phyloP scores from a whole-genome alignment of 2,329 filamentous ascomycete genomes.

The Anthostomella pinea region DNA sequence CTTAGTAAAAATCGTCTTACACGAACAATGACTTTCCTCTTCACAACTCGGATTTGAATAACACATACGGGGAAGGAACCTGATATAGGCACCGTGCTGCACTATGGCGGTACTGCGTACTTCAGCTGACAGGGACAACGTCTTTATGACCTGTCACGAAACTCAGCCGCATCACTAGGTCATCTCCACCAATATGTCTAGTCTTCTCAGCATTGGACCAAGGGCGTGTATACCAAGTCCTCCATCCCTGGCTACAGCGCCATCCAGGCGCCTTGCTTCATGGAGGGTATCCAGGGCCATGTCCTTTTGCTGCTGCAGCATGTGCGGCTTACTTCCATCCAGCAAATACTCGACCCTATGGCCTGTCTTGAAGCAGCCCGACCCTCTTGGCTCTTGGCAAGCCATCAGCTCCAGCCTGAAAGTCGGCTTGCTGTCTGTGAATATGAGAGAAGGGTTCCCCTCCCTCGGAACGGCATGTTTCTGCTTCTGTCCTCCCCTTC shows the following conservation, averaged over 20 bases:
- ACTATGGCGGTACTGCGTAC: background rate
- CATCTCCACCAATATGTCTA: constrained; percentile 5
- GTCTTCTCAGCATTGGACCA: too few species aligned
- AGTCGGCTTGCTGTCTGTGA: constrained; percentile 1
- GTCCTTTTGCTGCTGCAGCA: too few species aligned
- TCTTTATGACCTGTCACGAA: background rate
- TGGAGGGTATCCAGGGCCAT: too few species aligned
- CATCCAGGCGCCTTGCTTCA: too few species aligned
- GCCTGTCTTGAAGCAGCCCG: constrained; percentile 11
- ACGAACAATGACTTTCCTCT: too few species aligned
- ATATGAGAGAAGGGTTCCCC: constrained; percentile 10
- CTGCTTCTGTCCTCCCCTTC: too few species aligned
- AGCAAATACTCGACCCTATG: too few species aligned
- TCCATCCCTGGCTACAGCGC: too few species aligned
- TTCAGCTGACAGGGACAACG: background rate
- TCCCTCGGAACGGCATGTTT: background rate
- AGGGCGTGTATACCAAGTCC: too few species aligned
- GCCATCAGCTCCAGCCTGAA: constrained; percentile 1
- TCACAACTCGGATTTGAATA: too few species aligned
- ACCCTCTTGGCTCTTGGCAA: constrained; percentile 3
- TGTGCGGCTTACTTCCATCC: too few species aligned
- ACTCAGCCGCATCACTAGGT: constrained; percentile 4
- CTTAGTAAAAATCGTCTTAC: too few species aligned
- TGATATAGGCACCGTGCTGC: background rate
- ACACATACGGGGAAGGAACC: background rate